Evolutionary conservation across 441 rosid species (phyloP).

Genomic region (Eutrema salsugineum): DNA sequence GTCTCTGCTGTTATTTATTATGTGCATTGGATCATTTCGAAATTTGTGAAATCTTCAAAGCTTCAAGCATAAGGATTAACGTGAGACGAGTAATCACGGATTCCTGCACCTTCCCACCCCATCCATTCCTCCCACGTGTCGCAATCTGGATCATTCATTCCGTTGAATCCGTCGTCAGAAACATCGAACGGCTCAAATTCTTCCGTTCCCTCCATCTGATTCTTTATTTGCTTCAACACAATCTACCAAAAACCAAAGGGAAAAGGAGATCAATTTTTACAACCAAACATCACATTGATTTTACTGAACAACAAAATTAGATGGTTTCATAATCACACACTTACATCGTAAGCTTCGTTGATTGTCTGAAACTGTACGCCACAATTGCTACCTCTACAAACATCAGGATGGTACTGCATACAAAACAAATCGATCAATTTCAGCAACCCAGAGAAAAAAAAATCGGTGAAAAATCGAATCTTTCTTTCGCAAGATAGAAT

Average conservation of each 20-base stretch:
- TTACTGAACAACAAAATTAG: not conserved
- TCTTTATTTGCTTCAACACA: conserved; percentile 55
- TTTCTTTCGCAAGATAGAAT: not conserved
- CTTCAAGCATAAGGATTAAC: conserved; percentile 71
- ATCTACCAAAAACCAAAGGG: conserved; percentile 28
- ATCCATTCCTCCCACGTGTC: conserved; percentile 97
- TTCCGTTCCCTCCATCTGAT: conserved; percentile 34
- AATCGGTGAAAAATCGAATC: not conserved
- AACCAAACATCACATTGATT: not conserved
- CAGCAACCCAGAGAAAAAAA: not conserved
- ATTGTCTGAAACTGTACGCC: conserved; percentile 71
- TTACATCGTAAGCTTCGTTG: conserved; percentile 85
- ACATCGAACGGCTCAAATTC: conserved; percentile 38
- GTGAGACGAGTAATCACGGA: conserved; percentile 73
- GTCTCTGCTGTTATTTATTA: conserved; percentile 24
- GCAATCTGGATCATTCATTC: conserved; percentile 64
- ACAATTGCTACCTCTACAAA: conserved; percentile 84
- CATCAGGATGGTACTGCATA: conserved; percentile 93
- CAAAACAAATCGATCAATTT: not conserved
- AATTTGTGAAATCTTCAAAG: not conserved
- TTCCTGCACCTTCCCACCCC: conserved; percentile 99
- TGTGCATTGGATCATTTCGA: not conserved
- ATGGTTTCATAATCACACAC: conserved; percentile 2
- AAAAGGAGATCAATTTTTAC: not conserved
- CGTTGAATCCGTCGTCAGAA: conserved; percentile 45